Evolutionary conservation across 2,329 filamentous ascomycete genomes (phyloP).

Genomic region (Fusarium nisikadoi): DNA sequence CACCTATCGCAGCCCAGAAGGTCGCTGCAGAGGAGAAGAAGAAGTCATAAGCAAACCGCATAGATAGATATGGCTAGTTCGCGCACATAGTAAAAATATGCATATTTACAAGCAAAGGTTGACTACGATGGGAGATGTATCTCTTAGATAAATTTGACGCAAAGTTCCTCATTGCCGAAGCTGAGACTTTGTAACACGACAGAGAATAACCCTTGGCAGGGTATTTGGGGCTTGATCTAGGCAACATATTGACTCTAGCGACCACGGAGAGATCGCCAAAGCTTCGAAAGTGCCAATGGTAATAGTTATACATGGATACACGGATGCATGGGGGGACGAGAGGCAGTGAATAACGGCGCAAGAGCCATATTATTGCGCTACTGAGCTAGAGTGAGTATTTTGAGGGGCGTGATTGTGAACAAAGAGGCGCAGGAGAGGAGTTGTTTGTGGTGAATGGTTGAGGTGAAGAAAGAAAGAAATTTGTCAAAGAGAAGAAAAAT

Average conservation of each 20-base stretch:
- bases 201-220: slow-evolving; percentile 91
- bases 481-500: slow-evolving; percentile 18
- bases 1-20: slow-evolving; percentile 49
- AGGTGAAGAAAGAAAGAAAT: slow-evolving; percentile 27
- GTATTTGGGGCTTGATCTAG: slow-evolving; percentile 80
- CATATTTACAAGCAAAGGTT: slow-evolving; percentile 14
- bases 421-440: background rate
- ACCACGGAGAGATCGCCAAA: slow-evolving; percentile 78
- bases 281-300: slow-evolving; percentile 87
- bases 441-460: slow-evolving; percentile 5
- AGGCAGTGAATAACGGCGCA: slow-evolving; percentile 2
- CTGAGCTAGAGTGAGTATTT: slow-evolving; percentile 12
- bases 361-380: slow-evolving; percentile 31
- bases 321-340: background rate
- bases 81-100: slow-evolving; percentile 10
- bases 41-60: slow-evolving; percentile 57
- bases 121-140: slow-evolving; percentile 63
- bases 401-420: background rate
- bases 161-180: slow-evolving; percentile 80
- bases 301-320: background rate
- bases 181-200: slow-evolving; percentile 92
- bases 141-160: slow-evolving; percentile 84
- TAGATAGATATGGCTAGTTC: slow-evolving; percentile 8
- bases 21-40: slow-evolving; percentile 52
- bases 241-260: slow-evolving; percentile 89